phyloP scores from a whole-genome alignment of 768 basidiomycete species.

The Amanita molliuscula region DNA sequence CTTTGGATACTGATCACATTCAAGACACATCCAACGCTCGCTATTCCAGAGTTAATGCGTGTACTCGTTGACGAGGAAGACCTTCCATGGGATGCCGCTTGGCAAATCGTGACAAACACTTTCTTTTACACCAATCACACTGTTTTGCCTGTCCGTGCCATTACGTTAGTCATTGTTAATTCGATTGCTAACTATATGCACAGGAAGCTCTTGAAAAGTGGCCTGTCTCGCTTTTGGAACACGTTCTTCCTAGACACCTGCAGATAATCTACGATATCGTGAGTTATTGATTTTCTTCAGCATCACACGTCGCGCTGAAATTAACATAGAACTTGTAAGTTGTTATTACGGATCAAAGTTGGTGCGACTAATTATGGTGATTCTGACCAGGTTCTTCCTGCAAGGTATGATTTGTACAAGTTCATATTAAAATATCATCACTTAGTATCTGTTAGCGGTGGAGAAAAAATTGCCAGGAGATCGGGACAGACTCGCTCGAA shows the following conservation, averaged over 20 bases:
- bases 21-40: slow-evolving; percentile 90
- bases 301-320: background rate
- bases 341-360: background rate
- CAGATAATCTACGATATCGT: slow-evolving; percentile 91
- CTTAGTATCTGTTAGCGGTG: slow-evolving; percentile 39
- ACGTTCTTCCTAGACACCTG: slow-evolving; percentile 81
- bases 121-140: slow-evolving; percentile 98
- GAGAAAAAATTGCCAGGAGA: slow-evolving; percentile 88
- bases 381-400: slow-evolving; percentile 42
- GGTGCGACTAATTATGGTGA: background rate
- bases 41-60: slow-evolving; percentile 92
- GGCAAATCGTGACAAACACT: slow-evolving; percentile 81
- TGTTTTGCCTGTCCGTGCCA: slow-evolving; percentile 64
- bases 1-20: background rate
- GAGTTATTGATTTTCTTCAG: slow-evolving; percentile 17
- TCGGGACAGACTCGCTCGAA: slow-evolving; percentile 64
- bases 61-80: slow-evolving; percentile 91
- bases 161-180: background rate
- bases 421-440: background rate
- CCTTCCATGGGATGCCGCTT: slow-evolving; percentile 71
- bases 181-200: background rate
- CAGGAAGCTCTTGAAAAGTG: slow-evolving; percentile 87
- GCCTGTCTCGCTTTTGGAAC: slow-evolving; percentile 79
- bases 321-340: slow-evolving; percentile 38
- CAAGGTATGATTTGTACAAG: slow-evolving; percentile 36